These are phyloP conservation scores for Xylaria telfairii DNA, from an alignment of 495 filamentous ascomycete species.

Conservation along the genomic window DNA sequence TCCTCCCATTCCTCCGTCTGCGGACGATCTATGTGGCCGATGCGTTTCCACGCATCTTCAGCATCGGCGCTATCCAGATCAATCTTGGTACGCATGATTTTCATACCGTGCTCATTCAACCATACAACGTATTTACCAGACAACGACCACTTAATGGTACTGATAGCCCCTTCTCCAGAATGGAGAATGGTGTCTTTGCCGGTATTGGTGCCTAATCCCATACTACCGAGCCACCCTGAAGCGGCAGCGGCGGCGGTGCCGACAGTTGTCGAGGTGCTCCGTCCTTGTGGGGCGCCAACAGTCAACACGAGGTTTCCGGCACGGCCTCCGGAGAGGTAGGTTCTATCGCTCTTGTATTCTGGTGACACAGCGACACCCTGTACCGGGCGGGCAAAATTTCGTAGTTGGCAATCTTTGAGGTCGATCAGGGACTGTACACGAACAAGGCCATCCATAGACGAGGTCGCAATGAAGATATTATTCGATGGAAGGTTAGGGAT, in stretches of 20 bases:
- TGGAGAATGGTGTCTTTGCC: constrained; percentile 91
- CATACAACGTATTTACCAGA: constrained; percentile 91
- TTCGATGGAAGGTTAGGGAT: constrained; percentile 79
- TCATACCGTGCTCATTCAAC: constrained; percentile 95
- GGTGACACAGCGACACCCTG: constrained; percentile 90
- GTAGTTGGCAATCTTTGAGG: constrained; percentile 76
- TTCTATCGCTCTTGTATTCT: constrained; percentile 85
- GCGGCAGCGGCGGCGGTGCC: constrained; percentile 79
- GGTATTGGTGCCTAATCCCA: constrained; percentile 76
- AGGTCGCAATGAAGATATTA: constrained; percentile 87
- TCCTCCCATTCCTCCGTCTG: constrained; percentile 85
- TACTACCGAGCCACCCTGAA: constrained; percentile 87
- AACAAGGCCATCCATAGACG: constrained; percentile 94
- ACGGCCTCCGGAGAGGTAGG: constrained; percentile 87
- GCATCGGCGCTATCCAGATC: constrained; percentile 76
- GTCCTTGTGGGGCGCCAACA: constrained; percentile 75
- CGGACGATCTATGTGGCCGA: constrained; percentile 87
- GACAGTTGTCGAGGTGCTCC: constrained; percentile 79
- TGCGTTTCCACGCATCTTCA: constrained; percentile 93
- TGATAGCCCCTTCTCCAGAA: constrained; percentile 89
- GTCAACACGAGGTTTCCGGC: constrained; percentile 92
- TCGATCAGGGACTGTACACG: constrained; percentile 83
- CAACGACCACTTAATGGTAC: constrained; percentile 88
- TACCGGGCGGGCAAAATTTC: constrained; percentile 92
- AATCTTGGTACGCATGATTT: constrained; percentile 92